Percentiles rank a stretch among this genome's conserved stretches.
Evolutionary conservation across 805 yeast genomes (phyloP).

Genomic region (Metschnikowia noctiluminum): DNA sequence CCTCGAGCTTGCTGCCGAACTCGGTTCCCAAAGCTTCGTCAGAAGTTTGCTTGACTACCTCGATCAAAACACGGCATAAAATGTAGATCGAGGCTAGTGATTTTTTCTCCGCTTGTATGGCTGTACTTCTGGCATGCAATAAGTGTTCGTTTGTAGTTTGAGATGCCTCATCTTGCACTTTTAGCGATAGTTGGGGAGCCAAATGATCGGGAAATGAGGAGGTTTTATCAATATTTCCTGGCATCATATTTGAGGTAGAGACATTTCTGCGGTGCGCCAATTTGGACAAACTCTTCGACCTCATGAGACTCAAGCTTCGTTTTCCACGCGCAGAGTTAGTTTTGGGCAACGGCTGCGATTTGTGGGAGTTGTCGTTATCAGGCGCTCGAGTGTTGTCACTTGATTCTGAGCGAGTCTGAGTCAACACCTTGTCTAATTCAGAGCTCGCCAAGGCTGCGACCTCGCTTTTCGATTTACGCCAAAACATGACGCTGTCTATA

Average conservation of each 20-base stretch:
- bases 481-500: constrained; percentile 95
- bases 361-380: not conserved
- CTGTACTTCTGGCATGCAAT: constrained; percentile 54
- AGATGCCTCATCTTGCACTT: constrained; percentile 6
- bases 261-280: constrained; percentile 47
- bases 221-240: constrained; percentile 15
- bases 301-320: constrained; percentile 38
- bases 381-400: not conserved
- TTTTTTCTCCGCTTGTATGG: constrained; percentile 81
- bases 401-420: constrained; percentile 23
- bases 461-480: constrained; percentile 94
- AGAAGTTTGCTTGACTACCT: constrained; percentile 85
- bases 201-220: not conserved
- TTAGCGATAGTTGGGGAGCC: not conserved
- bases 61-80: constrained; percentile 86
- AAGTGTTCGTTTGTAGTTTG: constrained; percentile 29
- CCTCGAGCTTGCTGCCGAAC: constrained; percentile 80
- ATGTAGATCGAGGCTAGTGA: constrained; percentile 84
- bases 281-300: constrained; percentile 38
- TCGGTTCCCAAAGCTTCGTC: constrained; percentile 72
- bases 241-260: constrained; percentile 35
- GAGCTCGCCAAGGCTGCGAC: constrained; percentile 53
- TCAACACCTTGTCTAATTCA: constrained; percentile 35
- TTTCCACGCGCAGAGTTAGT: constrained; percentile 24
- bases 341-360: constrained; percentile 3